Conservation (phyloP, 257 asterid species). For the Penstemon eatonii region DNA sequence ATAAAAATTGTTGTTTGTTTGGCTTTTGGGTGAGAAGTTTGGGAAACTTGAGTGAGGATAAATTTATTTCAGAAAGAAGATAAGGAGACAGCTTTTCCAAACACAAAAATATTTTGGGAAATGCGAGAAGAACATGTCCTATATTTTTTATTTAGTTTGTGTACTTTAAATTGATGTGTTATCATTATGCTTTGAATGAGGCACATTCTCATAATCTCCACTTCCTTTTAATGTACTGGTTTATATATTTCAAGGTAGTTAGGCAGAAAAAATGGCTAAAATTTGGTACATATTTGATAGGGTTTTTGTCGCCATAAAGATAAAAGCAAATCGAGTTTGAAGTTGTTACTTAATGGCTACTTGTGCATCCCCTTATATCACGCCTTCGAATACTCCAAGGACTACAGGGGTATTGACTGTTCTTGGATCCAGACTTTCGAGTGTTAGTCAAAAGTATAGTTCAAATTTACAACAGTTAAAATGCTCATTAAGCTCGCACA, state of each 20-base stretch:
- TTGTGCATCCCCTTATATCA: constrained; percentile 55
- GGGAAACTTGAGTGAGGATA: too few relatives aligned
- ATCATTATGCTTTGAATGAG: constrained; percentile 8
- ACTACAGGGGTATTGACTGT: constrained; percentile 47
- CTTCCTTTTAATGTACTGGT: background rate
- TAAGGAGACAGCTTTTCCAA: too few relatives aligned
- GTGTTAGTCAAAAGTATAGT: constrained; percentile 36
- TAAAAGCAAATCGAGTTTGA: constrained; percentile 20
- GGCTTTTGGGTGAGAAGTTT: too few relatives aligned
- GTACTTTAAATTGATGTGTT: constrained; percentile 8
- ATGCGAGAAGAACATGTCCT: too few relatives aligned
- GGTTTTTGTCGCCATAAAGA: constrained; percentile 24
- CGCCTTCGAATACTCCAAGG: constrained; percentile 53
- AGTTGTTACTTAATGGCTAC: constrained; percentile 51
- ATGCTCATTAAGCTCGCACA: constrained; percentile 66
- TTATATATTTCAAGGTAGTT: constrained; percentile 32
- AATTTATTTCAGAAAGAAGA: too few relatives aligned
- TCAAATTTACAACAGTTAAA: constrained; percentile 42
- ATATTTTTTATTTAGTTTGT: background rate
- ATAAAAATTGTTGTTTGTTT: too few relatives aligned
- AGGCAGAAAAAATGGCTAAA: constrained; percentile 3
- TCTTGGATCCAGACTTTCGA: constrained; percentile 48
- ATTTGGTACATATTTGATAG: constrained; percentile 24
- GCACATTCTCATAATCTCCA: background rate
- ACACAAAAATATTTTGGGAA: too few relatives aligned